Conservation (phyloP, 1,139 yeast species). For the Kurtzmaniella quercitrusa region DNA sequence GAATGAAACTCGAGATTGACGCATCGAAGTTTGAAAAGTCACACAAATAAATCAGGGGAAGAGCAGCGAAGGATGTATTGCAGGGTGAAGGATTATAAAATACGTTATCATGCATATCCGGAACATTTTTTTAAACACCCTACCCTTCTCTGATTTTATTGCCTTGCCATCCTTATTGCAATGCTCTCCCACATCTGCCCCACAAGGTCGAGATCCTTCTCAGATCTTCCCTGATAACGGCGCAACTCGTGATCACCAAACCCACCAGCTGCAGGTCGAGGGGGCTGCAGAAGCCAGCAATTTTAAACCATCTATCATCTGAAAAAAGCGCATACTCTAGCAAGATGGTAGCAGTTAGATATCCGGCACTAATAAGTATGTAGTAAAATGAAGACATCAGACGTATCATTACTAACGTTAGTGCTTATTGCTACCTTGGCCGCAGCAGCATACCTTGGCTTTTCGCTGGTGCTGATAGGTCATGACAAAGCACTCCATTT, state of each 20-base stretch:
- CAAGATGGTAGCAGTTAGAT: conserved; percentile 11
- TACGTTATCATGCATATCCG: no score
- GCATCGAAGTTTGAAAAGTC: no score
- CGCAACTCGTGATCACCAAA: background rate
- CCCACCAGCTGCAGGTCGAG: background rate
- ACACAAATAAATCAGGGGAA: no score
- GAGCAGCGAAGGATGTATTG: no score
- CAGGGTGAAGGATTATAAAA: no score
- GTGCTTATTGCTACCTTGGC: conserved; percentile 24
- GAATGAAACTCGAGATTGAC: background rate
- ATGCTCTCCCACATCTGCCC: no score
- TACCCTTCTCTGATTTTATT: no score
- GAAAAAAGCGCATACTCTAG: no score
- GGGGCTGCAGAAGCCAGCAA: background rate
- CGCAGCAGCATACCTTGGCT: conserved; percentile 46
- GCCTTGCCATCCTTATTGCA: no score
- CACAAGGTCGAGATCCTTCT: background rate
- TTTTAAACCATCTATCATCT: background rate
- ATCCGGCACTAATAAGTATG: conserved; percentile 26
- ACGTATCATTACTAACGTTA: conserved; percentile 10
- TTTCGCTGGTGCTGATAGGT: conserved; percentile 41
- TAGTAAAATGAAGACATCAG: conserved; percentile 3
- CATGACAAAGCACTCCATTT: conserved; percentile 56
- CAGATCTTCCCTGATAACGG: background rate
- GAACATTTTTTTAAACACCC: no score